Conservation (phyloP, 805 yeast genomes). For the Hanseniaspora lachancei region DNA sequence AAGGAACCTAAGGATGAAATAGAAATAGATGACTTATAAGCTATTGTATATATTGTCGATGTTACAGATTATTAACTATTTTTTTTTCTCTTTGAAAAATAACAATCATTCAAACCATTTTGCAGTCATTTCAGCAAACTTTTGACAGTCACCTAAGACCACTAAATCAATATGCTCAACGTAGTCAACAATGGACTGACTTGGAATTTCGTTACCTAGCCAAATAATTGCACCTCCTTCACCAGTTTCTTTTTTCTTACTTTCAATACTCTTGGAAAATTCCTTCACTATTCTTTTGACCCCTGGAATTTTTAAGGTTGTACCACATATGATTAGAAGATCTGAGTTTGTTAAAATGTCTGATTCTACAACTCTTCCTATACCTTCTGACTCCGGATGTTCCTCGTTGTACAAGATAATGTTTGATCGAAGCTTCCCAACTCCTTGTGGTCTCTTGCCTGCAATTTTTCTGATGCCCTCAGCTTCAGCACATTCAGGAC, state of each 20-base stretch:
- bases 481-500: conserved; percentile 52
- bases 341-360: conserved; percentile 62
- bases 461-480: conserved; percentile 44
- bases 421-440: conserved; percentile 51
- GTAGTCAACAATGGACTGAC: conserved; percentile 35
- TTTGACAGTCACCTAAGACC: conserved; percentile 55
- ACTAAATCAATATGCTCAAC: conserved; percentile 44
- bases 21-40: conserved; percentile 46
- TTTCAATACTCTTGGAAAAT: conserved; percentile 43
- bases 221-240: conserved; percentile 46
- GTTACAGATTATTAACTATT: background rate
- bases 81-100: no score
- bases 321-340: conserved; percentile 69
- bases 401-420: conserved; percentile 60
- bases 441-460: conserved; percentile 52
- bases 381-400: conserved; percentile 80
- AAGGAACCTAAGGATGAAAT: conserved; percentile 80
- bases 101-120: background rate
- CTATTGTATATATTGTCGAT: background rate
- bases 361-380: conserved; percentile 57
- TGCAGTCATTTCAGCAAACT: conserved; percentile 27
- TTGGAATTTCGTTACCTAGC: conserved; percentile 46
- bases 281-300: conserved; percentile 50
- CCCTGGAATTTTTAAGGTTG: conserved; percentile 71
- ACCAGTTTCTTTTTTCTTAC: conserved; percentile 22